phyloP scores from a whole-genome alignment of 2,329 filamentous ascomycete species.

The Pseudonectria buxi region DNA sequence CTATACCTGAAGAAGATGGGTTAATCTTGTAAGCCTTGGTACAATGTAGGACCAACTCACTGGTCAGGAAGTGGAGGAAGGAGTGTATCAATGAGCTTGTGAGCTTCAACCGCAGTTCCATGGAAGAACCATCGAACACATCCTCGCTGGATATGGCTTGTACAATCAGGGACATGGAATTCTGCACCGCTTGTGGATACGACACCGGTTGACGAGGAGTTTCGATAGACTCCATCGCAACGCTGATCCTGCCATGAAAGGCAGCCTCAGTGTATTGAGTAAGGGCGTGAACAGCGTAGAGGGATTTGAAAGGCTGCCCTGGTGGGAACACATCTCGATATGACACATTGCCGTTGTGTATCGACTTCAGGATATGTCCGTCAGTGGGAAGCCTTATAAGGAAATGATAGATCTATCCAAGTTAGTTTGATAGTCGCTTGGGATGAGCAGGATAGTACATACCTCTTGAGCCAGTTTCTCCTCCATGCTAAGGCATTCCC shows the following conservation, averaged over 20 bases:
- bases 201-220: slow-evolving; percentile 14
- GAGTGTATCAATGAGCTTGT: slow-evolving; percentile 22
- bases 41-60: slow-evolving; percentile 9
- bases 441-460: slow-evolving; percentile 15
- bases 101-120: slow-evolving; percentile 20
- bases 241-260: slow-evolving; percentile 22
- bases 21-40: slow-evolving; percentile 4
- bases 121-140: slow-evolving; percentile 35
- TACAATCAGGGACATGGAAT: slow-evolving; percentile 48
- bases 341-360: slow-evolving; percentile 47
- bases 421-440: slow-evolving; percentile 10
- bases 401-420: slow-evolving; percentile 58
- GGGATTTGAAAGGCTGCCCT: slow-evolving; percentile 62
- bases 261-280: slow-evolving; percentile 49
- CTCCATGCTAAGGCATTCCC: slow-evolving; percentile 70
- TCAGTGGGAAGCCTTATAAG: slow-evolving; percentile 64
- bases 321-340: slow-evolving; percentile 60
- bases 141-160: slow-evolving; percentile 53
- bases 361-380: slow-evolving; percentile 50
- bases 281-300: slow-evolving; percentile 67
- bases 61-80: slow-evolving; percentile 22
- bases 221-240: slow-evolving; percentile 4
- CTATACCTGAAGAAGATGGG: slow-evolving; percentile 7
- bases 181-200: slow-evolving; percentile 32
- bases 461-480: slow-evolving; percentile 63